Base-by-base conservation (phyloP, 805 yeast genomes). In the Candida patagonica region DNA sequence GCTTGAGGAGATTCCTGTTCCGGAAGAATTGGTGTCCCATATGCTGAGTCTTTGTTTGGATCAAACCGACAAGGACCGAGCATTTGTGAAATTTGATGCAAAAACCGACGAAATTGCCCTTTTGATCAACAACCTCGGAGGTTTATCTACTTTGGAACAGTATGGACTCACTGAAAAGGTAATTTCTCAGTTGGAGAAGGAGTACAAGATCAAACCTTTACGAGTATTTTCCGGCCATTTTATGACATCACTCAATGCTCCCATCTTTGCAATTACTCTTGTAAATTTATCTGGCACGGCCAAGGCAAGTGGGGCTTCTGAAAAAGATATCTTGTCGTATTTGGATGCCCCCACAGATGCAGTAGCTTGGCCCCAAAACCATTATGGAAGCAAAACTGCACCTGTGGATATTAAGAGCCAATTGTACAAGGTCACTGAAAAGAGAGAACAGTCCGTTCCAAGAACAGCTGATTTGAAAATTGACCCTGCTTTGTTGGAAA, bases 181-280 rank as follows among this genome's bases (percentile, higher is more conserved):
- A 5, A 54, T 72, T 3, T 67, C 62, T 4, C 60, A 70, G 31
- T 67, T 84, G 20, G 55, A 69, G 13, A 57, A 62, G 13, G 41
- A 46, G 6, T 79, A 78, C 50, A 57, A 58, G 13, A 73, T 79
- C 38, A 56, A 46, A 4, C 96, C 96, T 4, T 70, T 66, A 19
- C 71, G 95, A 50, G 68, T 78, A 7, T 73, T 76, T 46, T 74
- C 79, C 1, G 87, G 94, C 22, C 77, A 88, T 26, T 77, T 80
- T 57, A 87, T 86, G 60, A 84, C 96, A 2, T 84, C 95, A 0
- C 71, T 88, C 44, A 84, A 83, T 57, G 87, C 95, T 17, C 92
- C 94, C 10, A 95, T 95, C 2, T 83, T 87, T 57, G 78, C 92
- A 25, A 70, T 88, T 44, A 83, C 96, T 2, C 64, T 87, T 40